These are phyloP conservation scores for Salix udensis DNA, from an alignment of 345 rosid species.

Conservation along the genomic window DNA sequence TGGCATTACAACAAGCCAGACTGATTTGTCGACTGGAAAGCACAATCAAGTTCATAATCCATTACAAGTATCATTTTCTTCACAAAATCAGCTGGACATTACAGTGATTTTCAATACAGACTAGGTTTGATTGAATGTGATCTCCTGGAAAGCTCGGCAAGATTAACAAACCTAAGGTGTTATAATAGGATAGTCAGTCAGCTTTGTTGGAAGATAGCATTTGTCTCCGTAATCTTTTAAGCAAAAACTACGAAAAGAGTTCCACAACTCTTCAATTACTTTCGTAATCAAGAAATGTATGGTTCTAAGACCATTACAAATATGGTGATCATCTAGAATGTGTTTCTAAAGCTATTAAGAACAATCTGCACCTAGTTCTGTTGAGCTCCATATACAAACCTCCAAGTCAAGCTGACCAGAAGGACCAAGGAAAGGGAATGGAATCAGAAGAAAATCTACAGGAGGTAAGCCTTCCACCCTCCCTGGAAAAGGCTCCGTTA, in stretches of 20 bases:
- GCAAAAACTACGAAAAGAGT: background rate
- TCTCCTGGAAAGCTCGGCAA: background rate
- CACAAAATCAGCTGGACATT: background rate
- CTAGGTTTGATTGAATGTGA: background rate
- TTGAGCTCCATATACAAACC: constrained; percentile 39
- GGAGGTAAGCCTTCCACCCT: constrained; percentile 18
- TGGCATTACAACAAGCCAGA: no score
- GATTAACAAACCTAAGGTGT: no score
- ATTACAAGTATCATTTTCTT: background rate
- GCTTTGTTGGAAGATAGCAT: background rate
- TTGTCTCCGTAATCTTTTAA: background rate
- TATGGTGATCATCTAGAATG: background rate
- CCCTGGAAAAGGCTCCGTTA: constrained; percentile 22
- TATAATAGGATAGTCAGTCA: no score
- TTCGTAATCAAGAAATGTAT: no score
- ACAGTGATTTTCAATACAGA: background rate
- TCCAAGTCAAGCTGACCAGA: constrained; percentile 37
- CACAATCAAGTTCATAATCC: no score
- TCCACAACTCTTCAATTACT: background rate
- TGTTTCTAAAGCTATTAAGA: background rate
- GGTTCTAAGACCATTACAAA: background rate
- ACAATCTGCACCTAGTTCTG: constrained; percentile 26
- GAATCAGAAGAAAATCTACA: constrained; percentile 30
- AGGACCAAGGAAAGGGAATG: constrained; percentile 26
- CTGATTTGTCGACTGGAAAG: background rate